These are phyloP conservation scores for Hypholoma sublateritium DNA, from an alignment of 768 basidiomycete species.

Conservation along the genomic window DNA sequence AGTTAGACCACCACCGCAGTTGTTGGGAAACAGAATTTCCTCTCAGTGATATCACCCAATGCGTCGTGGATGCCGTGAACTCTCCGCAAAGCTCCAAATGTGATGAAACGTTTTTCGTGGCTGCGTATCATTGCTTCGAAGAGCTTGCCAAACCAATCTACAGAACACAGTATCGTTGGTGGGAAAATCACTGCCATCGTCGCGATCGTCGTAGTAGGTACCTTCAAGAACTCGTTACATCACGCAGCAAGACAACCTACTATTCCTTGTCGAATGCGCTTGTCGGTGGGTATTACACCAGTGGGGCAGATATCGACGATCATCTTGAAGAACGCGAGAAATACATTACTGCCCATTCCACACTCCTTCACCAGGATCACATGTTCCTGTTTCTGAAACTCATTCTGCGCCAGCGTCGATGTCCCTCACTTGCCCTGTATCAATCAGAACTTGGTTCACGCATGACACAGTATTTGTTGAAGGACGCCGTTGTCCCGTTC, in stretches of 20 bases:
- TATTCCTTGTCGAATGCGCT: neutral
- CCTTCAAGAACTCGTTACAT: neutral
- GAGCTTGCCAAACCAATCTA: conserved; percentile 8
- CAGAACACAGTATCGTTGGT: too few relatives aligned
- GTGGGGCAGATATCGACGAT: neutral
- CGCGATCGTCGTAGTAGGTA: neutral
- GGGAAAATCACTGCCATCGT: neutral
- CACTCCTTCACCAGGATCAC: neutral
- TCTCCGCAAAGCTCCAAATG: conserved; percentile 5
- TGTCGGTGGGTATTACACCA: neutral
- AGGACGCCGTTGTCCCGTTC: neutral
- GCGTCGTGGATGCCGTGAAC: neutral
- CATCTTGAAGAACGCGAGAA: neutral
- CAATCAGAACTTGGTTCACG: neutral
- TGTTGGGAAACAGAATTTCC: neutral
- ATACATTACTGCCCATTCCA: neutral
- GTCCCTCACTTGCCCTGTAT: neutral
- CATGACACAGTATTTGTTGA: neutral
- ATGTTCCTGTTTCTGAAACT: neutral
- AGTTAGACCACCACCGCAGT: neutral
- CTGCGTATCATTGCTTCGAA: conserved; percentile 16
- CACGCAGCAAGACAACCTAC: neutral
- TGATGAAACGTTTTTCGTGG: conserved; percentile 8
- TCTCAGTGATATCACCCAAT: conserved; percentile 11
- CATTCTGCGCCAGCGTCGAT: neutral